A percentile compares a stretch with the other conserved stretches of the same genome.
phyloP scores from a whole-genome alignment of 306 rosid species.

The Trifolium pratense region DNA sequence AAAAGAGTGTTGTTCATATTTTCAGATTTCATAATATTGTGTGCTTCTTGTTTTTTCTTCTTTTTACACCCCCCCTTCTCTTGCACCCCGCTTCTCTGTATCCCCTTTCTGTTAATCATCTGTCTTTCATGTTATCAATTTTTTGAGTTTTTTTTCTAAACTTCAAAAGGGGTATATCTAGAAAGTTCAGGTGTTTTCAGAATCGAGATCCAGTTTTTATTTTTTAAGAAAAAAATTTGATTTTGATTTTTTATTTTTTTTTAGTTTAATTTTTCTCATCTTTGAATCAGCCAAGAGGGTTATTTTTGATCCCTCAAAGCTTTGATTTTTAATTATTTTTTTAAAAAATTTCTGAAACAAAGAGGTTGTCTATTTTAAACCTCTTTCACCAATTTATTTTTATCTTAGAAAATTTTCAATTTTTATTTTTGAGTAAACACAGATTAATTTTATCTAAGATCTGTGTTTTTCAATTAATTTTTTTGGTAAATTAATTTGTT shows the following conservation, averaged over 20 bases:
- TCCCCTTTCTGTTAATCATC: constrained; percentile 99
- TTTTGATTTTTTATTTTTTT: neutral
- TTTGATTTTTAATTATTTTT: constrained; percentile 20
- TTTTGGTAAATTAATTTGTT: neutral
- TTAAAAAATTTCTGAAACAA: constrained; percentile 16
- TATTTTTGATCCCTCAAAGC: constrained; percentile 73
- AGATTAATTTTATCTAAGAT: constrained; percentile 48
- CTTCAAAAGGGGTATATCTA: constrained; percentile 59
- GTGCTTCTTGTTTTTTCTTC: constrained; percentile 23
- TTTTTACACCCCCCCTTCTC: constrained; percentile 53
- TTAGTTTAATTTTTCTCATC: neutral
- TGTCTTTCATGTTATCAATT: constrained; percentile 71
- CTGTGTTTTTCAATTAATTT: constrained; percentile 26
- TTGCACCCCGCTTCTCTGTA: constrained; percentile 88
- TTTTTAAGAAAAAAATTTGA: neutral
- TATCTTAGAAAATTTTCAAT: neutral
- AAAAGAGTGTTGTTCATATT: neutral
- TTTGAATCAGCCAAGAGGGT: constrained; percentile 65
- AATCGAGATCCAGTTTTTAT: constrained; percentile 85
- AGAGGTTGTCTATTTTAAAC: constrained; percentile 87
- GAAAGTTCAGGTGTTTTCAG: constrained; percentile 97
- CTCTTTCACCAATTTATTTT: constrained; percentile 52
- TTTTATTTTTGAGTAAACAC: constrained; percentile 47
- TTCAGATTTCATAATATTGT: neutral
- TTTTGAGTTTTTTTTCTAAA: constrained; percentile 84